These are phyloP conservation scores for Xylariaceae sp. DNA, from an alignment of 2,329 filamentous ascomycete species.

Conservation along the genomic window DNA sequence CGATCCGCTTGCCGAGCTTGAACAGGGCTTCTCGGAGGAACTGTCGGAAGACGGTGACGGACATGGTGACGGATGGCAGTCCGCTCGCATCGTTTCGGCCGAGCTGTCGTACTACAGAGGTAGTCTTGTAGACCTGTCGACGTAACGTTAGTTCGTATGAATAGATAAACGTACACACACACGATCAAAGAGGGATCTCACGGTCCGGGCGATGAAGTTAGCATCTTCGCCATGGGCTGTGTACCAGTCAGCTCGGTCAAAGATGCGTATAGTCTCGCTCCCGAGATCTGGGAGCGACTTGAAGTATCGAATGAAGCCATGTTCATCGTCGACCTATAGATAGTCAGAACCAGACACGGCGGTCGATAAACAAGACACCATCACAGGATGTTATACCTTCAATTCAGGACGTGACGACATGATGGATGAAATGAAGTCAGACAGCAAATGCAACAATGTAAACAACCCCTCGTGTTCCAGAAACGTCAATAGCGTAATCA, in stretches of 20 bases:
- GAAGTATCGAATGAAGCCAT: constrained; percentile 94
- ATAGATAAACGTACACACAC: neutral
- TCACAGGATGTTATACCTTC: constrained; percentile 32
- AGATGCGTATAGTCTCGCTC: constrained; percentile 77
- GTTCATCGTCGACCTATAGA: constrained; percentile 83
- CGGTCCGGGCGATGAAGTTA: constrained; percentile 72
- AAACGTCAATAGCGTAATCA: neutral
- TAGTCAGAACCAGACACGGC: neutral
- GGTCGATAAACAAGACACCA: neutral
- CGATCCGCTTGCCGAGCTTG: constrained; percentile 80
- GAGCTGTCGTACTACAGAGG: constrained; percentile 85
- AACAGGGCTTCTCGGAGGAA: constrained; percentile 94
- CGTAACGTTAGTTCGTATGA: neutral
- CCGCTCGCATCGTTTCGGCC: constrained; percentile 79
- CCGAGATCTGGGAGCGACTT: constrained; percentile 70
- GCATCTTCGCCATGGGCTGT: constrained; percentile 88
- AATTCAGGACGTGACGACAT: constrained; percentile 54
- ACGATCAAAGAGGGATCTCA: constrained; percentile 32
- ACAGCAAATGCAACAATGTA: neutral
- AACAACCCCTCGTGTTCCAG: neutral
- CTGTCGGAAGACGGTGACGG: constrained; percentile 87
- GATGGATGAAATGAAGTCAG: constrained; percentile 4
- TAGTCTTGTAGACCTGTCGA: constrained; percentile 85
- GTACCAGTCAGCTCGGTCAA: constrained; percentile 92
- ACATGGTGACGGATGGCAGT: constrained; percentile 91